These are phyloP conservation scores for Solanum stenotomum DNA, from an alignment of 257 asterid species.

Conservation along the genomic window DNA sequence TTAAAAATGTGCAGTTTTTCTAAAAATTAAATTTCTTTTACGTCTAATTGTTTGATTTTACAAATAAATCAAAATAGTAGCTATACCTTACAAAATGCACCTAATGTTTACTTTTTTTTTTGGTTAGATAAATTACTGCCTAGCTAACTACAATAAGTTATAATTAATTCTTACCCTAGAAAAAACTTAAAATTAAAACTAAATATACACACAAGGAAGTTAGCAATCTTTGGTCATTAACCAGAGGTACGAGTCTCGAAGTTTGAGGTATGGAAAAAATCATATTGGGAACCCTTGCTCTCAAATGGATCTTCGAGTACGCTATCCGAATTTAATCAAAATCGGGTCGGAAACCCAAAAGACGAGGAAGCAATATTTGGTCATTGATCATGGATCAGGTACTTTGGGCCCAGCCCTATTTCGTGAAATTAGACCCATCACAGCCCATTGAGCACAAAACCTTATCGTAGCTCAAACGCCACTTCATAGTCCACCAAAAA, in stretches of 20 bases:
- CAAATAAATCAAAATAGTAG: too few species aligned
- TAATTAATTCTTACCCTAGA: neutral
- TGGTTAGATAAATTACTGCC: neutral
- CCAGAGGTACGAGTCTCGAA: too few species aligned
- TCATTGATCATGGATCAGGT: neutral
- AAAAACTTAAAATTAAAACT: too few species aligned
- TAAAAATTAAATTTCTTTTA: too few species aligned
- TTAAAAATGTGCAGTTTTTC: too few species aligned
- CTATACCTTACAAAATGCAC: neutral
- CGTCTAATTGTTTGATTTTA: too few species aligned
- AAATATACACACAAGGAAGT: too few species aligned
- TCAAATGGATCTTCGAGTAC: too few species aligned
- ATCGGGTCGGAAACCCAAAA: too few species aligned
- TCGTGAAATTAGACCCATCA: neutral
- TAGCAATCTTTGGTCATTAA: neutral
- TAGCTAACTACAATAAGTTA: neutral
- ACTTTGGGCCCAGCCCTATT: neutral
- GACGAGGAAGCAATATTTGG: neutral
- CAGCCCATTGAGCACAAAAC: neutral
- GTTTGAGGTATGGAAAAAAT: too few species aligned
- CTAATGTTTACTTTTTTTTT: neutral
- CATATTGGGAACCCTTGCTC: too few species aligned
- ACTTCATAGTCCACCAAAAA: neutral
- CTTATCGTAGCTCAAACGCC: neutral
- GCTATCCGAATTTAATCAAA: too few species aligned